Evolutionary conservation across 2,329 filamentous ascomycete genomes (phyloP), one percentile per base, ranked within the genome.

Genomic region (Endothia cerciana): DNA sequence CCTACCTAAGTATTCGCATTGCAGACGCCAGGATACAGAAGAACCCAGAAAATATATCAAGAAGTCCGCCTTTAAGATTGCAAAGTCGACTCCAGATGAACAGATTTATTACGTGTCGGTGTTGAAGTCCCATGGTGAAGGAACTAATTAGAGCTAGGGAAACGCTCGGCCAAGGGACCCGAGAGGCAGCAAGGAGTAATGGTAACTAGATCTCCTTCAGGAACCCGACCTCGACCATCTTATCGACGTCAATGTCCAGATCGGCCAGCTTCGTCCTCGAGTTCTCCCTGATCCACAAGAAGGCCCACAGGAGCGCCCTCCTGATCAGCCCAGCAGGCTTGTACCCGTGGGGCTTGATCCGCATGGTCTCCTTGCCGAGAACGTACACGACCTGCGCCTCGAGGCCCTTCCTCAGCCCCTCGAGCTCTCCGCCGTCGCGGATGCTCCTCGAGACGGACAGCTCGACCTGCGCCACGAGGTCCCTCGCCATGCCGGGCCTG

Each of bases 201-300:
- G 10, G 10, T 36, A 15, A 25, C 3, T 28, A 56, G 3, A 90
- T 86, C 68, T 90, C 86, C 76, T 89, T 90, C 1, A 90, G 82
- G 73, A 90, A 91, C 0, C 89, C 89, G 22, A 91, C 87, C 76
- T 91, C 89, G 22, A 91, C 84, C 58, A 91, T 74, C 59, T 83
- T 81, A 66, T 90, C 87, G 66, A 85, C 82, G 0, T 84, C 82
- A 51, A 90, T 76, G 59, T 83, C 77, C 65, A 91, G 75, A 70
- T 88, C 87, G 17, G 87, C 86, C 75, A 91, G 85, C 79, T 91
- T 91, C 1, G 85, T 83, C 61, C 88, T 77, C 15, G 86, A 87
- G 70, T 90, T 91, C 47, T 91, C 88, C 38, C 88, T 77, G 60
- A 90, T 81, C 80, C 87, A 91, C 66, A 91, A 74, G 68, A 90